Evolutionary conservation across 2,329 filamentous ascomycete genomes (phyloP).

Genomic region (Fusarium fracticaudum): DNA sequence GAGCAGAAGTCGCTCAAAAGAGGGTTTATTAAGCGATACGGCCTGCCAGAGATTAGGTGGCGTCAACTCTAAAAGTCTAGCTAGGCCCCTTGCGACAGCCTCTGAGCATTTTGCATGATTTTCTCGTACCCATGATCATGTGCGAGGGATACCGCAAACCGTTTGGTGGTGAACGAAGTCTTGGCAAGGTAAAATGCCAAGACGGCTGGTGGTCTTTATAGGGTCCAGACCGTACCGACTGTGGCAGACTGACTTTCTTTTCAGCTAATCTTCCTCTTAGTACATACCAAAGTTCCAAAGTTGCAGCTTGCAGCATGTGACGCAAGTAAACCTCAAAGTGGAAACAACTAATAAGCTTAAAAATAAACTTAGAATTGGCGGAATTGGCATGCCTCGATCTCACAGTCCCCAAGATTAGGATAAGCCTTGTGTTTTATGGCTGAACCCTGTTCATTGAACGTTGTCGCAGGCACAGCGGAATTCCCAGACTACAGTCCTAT

Average conservation of each 20-base stretch:
- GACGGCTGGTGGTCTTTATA: not conserved
- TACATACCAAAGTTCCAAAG: not conserved
- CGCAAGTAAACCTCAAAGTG: not conserved
- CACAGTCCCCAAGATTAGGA: not conserved
- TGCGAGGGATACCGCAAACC: not conserved
- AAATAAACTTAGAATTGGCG: not conserved
- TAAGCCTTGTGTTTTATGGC: not conserved
- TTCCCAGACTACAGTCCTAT: not conserved
- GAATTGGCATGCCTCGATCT: not conserved
- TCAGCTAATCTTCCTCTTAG: not conserved
- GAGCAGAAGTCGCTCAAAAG: not conserved
- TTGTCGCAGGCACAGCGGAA: fast-evolving
- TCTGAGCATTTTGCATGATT: not conserved
- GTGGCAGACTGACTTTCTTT: not conserved
- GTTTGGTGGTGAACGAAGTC: not conserved
- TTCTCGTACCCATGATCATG: not conserved
- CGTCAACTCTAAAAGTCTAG: not conserved
- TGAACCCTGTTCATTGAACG: not conserved
- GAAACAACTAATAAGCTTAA: not conserved
- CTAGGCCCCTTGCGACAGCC: not conserved
- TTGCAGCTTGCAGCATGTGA: not conserved
- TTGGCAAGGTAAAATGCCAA: not conserved
- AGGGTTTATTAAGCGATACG: not conserved
- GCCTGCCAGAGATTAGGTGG: not conserved
- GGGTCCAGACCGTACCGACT: not conserved